Percentiles rank a stretch among this genome's conserved stretches.
Conservation (phyloP, 352 stramenopile species). For the Aphanomyces euteiches region DNA sequence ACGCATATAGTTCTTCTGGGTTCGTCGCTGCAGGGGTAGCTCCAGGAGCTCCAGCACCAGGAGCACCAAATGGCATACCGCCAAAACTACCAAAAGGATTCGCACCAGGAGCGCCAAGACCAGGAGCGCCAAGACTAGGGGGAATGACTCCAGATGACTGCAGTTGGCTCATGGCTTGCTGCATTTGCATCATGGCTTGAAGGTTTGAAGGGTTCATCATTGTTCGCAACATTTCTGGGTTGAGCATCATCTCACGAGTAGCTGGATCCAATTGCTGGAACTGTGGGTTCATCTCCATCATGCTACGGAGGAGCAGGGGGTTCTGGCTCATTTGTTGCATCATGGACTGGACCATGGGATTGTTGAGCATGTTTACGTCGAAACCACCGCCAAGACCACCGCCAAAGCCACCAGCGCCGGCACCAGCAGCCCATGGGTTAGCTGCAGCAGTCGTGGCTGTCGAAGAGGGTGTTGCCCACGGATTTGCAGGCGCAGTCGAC, state of each 20-base stretch:
- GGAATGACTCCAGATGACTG: conserved; percentile 61
- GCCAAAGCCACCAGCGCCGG: conserved; percentile 31
- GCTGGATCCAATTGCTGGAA: conserved; percentile 86
- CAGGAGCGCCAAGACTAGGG: background rate
- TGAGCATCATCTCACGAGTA: conserved; percentile 86
- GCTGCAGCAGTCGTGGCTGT: background rate
- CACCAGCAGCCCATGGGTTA: conserved; percentile 61
- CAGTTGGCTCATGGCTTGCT: conserved; percentile 83
- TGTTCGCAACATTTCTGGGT: conserved; percentile 77
- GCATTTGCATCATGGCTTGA: conserved; percentile 90
- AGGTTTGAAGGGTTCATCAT: conserved; percentile 89
- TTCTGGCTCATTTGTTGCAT: conserved; percentile 81
- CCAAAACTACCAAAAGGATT: conserved; percentile 38
- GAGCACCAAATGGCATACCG: conserved; percentile 38
- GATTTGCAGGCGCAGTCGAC: conserved; percentile 44
- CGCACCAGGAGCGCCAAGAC: conserved; percentile 5
- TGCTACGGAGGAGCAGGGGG: conserved; percentile 66
- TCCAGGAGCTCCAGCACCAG: conserved; percentile 34
- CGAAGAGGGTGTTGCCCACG: conserved; percentile 44
- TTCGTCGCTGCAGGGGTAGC: conserved; percentile 45
- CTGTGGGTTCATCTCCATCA: conserved; percentile 90
- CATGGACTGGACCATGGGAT: conserved; percentile 79
- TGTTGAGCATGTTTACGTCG: conserved; percentile 76
- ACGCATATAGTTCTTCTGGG: conserved; percentile 80
- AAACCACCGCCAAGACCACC: conserved; percentile 31